Evolutionary conservation across 1,284 basidiomycete species (phyloP).

Genomic region (Cystobasidium sp.): DNA sequence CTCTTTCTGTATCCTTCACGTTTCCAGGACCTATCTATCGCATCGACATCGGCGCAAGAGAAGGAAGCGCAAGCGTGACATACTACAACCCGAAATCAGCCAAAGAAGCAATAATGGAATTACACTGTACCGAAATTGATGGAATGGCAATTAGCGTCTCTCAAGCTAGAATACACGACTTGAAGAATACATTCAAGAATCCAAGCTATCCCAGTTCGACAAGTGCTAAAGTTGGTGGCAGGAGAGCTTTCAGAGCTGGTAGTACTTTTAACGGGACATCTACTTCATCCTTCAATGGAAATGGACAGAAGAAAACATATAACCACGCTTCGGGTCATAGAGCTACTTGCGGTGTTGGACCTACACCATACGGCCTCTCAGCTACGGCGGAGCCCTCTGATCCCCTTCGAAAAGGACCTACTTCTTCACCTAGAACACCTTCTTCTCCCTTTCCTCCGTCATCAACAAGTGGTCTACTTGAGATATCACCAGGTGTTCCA

Average conservation of each 20-base stretch:
- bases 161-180: constrained; percentile 21
- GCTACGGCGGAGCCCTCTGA: not conserved
- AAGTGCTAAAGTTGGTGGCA: not conserved
- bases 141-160: constrained; percentile 26
- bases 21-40: constrained; percentile 25
- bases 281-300: not conserved
- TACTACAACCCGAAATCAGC: constrained; percentile 16
- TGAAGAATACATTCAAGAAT: constrained; percentile 32
- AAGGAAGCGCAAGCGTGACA: constrained; percentile 6
- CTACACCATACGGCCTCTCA: constrained; percentile 11
- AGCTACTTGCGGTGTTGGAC: not conserved
- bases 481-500: not conserved
- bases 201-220: not conserved
- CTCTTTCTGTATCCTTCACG: not conserved
- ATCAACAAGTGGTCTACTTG: not conserved
- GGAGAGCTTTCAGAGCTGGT: not conserved
- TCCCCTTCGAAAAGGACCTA: not conserved
- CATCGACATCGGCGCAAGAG: not conserved
- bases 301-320: not conserved
- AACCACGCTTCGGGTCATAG: constrained; percentile 6
- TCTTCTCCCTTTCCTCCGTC: not conserved
- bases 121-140: constrained; percentile 18
- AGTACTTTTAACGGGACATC: not conserved
- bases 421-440: not conserved
- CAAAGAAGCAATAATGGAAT: constrained; percentile 6